Percentiles rank a stretch among this genome's conserved stretches.
Evolutionary conservation across 148 eudicot species (phyloP).

Genomic region (Tetragonia tetragonoides): DNA sequence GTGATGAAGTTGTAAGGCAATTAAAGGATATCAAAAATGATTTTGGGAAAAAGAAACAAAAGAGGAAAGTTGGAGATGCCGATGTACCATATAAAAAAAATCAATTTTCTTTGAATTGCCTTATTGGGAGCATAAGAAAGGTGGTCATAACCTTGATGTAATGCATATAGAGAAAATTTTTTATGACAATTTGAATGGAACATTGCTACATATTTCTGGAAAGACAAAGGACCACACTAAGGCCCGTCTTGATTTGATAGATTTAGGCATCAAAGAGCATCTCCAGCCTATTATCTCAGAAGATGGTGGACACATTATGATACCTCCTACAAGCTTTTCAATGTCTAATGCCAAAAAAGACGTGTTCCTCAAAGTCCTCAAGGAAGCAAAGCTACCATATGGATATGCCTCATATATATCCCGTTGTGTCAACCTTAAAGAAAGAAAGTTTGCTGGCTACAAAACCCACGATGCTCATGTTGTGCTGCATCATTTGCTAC

Average conservation of each 20-base stretch:
- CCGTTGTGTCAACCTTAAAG: not conserved
- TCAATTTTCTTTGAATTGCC: not conserved
- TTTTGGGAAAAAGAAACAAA: not conserved
- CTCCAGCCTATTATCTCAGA: not conserved
- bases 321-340: not conserved
- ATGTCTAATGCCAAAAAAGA: not conserved
- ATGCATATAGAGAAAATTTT: not conserved
- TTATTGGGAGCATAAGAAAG: not conserved
- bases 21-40: not conserved
- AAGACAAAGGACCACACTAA: slow-evolving; percentile 12
- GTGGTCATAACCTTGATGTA: not conserved
- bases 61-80: not conserved
- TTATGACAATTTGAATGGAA: not conserved
- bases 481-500: not conserved
- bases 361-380: not conserved
- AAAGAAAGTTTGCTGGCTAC: not conserved
- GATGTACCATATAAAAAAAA: not conserved
- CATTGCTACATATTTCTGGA: not conserved
- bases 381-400: not conserved
- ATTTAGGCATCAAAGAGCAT: not conserved
- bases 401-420: not conserved
- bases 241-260: not conserved
- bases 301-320: not conserved
- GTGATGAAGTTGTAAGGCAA: not conserved
- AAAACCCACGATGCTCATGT: slow-evolving; percentile 2